Conservation (phyloP, 2,329 filamentous ascomycete genomes). For the Fusarium nygamai region DNA sequence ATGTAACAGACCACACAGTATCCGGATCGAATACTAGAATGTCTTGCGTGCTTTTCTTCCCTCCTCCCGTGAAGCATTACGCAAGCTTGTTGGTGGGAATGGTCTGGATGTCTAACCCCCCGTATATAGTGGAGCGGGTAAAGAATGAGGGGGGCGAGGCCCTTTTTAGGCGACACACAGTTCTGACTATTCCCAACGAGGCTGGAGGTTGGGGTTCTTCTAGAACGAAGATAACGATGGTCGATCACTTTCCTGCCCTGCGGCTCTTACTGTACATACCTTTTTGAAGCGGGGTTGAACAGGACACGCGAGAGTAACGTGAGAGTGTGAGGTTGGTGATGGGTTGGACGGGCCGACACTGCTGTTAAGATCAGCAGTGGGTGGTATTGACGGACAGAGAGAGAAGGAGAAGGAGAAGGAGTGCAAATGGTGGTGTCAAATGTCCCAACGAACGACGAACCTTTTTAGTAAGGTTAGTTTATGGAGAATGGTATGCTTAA, state of each 20-base stretch:
- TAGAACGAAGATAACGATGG: constrained; percentile 25
- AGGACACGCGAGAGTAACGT: background rate
- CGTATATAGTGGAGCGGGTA: constrained; percentile 23
- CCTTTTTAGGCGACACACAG: constrained; percentile 29
- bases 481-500: constrained; percentile 31
- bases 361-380: constrained; percentile 14
- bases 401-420: background rate
- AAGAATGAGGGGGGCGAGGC: constrained; percentile 6
- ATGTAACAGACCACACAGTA: constrained; percentile 8
- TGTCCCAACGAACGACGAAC: constrained; percentile 8
- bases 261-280: constrained; percentile 24
- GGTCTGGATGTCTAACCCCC: constrained; percentile 32
- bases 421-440: constrained; percentile 19
- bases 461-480: constrained; percentile 34
- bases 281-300: constrained; percentile 17
- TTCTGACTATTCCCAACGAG: constrained; percentile 31
- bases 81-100: constrained; percentile 39
- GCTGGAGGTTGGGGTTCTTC: constrained; percentile 34
- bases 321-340: constrained; percentile 20
- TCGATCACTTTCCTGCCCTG: constrained; percentile 23
- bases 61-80: constrained; percentile 29
- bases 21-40: background rate
- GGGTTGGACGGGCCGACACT: constrained; percentile 33
- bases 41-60: constrained; percentile 6
- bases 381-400: constrained; percentile 1